Conservation (phyloP, 805 yeast genomes). For the Starmerella bacillaris region DNA sequence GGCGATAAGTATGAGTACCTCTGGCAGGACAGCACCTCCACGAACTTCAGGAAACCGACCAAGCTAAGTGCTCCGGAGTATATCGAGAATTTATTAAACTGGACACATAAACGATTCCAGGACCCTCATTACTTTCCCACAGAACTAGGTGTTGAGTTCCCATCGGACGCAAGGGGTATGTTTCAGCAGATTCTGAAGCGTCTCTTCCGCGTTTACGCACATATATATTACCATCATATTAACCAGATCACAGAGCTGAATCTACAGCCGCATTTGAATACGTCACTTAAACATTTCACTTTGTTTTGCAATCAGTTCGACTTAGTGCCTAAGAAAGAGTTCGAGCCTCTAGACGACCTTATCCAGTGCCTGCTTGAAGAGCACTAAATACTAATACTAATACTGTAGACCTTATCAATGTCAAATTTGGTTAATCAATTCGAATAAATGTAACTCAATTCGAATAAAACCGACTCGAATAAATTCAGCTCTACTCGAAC, state of each 20-base stretch:
- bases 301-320: conserved; percentile 71
- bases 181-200: conserved; percentile 80
- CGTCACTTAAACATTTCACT: conserved; percentile 85
- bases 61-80: conserved; percentile 89
- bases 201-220: conserved; percentile 86
- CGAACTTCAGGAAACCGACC: conserved; percentile 48
- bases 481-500: no score
- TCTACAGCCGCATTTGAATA: conserved; percentile 77
- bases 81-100: conserved; percentile 78
- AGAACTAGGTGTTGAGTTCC: conserved; percentile 80
- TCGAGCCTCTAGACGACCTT: conserved; percentile 78
- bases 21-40: conserved; percentile 60
- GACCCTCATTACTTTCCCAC: conserved; percentile 82
- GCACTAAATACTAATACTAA: not conserved
- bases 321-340: conserved; percentile 60
- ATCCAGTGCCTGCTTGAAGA: conserved; percentile 47
- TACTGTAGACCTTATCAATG: no score
- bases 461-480: no score
- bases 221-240: conserved; percentile 93
- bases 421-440: no score
- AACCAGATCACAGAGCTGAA: conserved; percentile 88
- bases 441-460: no score
- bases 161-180: conserved; percentile 59
- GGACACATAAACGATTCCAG: conserved; percentile 88
- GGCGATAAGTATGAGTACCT: conserved; percentile 91